A percentile compares a stretch with the other conserved stretches of the same genome.
These are phyloP conservation scores for Globisporangium middletonii DNA, from an alignment of 352 stramenopile genomes.

Conservation along the genomic window DNA sequence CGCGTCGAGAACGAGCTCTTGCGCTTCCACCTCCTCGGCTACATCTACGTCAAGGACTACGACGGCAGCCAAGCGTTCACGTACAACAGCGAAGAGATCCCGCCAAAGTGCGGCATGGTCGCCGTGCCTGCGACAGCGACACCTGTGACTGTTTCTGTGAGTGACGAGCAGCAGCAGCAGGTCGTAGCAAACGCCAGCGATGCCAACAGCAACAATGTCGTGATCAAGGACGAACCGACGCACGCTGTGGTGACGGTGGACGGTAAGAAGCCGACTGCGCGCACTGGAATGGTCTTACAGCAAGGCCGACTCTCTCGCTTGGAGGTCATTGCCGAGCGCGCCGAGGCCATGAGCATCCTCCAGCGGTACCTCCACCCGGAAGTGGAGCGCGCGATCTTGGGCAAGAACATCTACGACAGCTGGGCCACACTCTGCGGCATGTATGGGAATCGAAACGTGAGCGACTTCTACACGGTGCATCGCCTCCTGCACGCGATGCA, in stretches of 20 bases:
- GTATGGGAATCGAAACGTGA: constrained; percentile 27
- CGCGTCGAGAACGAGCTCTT: constrained; percentile 46
- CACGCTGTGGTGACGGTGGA: neutral
- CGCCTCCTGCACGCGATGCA: constrained; percentile 35
- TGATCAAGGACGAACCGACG: constrained; percentile 13
- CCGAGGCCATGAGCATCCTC: constrained; percentile 42
- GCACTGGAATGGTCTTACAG: neutral
- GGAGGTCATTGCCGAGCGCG: constrained; percentile 31
- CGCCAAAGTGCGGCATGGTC: constrained; percentile 21
- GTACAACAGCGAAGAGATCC: constrained; percentile 39
- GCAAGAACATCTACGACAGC: constrained; percentile 49
- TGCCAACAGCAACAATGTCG: neutral
- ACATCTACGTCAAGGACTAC: constrained; percentile 38
- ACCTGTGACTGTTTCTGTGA: too few species aligned
- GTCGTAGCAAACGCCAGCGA: too few species aligned
- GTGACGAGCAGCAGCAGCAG: too few species aligned
- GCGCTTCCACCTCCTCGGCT: constrained; percentile 42
- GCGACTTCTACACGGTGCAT: constrained; percentile 38
- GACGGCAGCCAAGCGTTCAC: constrained; percentile 37
- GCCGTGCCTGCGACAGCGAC: constrained; percentile 12
- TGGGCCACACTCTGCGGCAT: constrained; percentile 38
- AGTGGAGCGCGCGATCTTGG: constrained; percentile 36
- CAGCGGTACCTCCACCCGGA: constrained; percentile 40
- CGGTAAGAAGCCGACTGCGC: constrained; percentile 4
- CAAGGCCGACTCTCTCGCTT: constrained; percentile 24